Conservation (phyloP, 495 filamentous ascomycete genomes). For the Trichoderma reesei region DNA sequence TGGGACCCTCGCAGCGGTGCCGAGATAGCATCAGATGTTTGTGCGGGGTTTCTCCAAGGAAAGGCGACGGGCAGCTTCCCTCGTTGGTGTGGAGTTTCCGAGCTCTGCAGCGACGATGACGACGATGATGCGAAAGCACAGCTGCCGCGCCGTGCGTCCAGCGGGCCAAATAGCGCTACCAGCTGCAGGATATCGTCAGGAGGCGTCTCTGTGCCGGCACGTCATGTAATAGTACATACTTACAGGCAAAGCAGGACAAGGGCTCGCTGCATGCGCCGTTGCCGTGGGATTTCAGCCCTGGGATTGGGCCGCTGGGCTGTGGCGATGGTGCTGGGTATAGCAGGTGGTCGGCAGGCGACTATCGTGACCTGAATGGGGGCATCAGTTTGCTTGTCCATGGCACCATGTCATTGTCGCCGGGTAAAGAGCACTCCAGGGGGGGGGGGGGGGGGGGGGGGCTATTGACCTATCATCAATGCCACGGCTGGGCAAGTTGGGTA, state of each 20-base stretch:
- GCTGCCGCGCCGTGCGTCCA: constrained; percentile 1
- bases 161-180: not conserved
- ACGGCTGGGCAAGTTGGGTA: not conserved
- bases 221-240: not conserved
- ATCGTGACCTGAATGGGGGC: not conserved
- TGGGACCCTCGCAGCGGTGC: not conserved
- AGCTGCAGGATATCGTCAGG: constrained; percentile 4
- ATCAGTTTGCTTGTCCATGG: too few relatives aligned
- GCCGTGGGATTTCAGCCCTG: not conserved
- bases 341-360: too few relatives aligned
- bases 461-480: not conserved
- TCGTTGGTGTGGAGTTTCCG: not conserved
- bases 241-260: too few relatives aligned
- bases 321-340: not conserved
- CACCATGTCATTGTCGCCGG: not conserved
- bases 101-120: not conserved
- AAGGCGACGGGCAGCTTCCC: not conserved
- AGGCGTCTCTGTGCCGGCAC: not conserved
- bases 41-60: not conserved
- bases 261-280: not conserved
- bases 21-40: not conserved
- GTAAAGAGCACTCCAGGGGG: not conserved
- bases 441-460: too few relatives aligned
- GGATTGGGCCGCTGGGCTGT: constrained; percentile 5
- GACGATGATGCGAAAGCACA: constrained; percentile 1